Conservation (phyloP, 2,329 filamentous ascomycete species). For the Penicillium hesseltinei region DNA sequence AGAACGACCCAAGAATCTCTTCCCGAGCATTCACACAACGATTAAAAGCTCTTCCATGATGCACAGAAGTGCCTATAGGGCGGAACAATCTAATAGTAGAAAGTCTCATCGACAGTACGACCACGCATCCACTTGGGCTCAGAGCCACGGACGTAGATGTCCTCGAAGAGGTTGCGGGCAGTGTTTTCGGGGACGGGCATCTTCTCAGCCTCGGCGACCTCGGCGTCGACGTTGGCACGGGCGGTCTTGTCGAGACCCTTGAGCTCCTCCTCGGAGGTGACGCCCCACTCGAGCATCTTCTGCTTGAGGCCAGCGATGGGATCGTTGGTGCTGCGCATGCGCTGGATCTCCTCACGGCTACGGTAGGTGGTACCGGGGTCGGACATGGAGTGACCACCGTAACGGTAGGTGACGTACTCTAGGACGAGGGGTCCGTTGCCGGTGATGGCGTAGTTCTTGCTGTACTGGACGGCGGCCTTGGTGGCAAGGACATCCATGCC, state of each 20-base stretch:
- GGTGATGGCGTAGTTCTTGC: slow-evolving; percentile 77
- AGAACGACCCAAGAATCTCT: slow-evolving; percentile 22
- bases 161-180: slow-evolving; percentile 84
- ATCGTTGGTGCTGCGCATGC: slow-evolving; percentile 98
- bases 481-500: slow-evolving; percentile 98
- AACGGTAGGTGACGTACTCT: slow-evolving; percentile 99
- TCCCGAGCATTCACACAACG: slow-evolving; percentile 7
- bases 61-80: slow-evolving; percentile 8
- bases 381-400: slow-evolving; percentile 99
- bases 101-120: slow-evolving; percentile 87
- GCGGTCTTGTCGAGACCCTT: slow-evolving; percentile 96
- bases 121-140: slow-evolving; percentile 89
- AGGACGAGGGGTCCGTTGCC: slow-evolving; percentile 93
- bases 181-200: slow-evolving; percentile 79
- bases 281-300: slow-evolving; percentile 94
- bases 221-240: slow-evolving; percentile 76
- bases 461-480: slow-evolving; percentile 92
- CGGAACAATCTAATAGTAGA: slow-evolving; percentile 60
- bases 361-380: slow-evolving; percentile 99
- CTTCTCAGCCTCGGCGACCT: slow-evolving; percentile 85
- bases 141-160: slow-evolving; percentile 86
- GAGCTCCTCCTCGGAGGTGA: slow-evolving; percentile 89
- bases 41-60: slow-evolving; percentile 17
- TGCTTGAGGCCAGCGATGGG: slow-evolving; percentile 97
- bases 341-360: slow-evolving; percentile 98